These are phyloP conservation scores for Gossypium gossypioides DNA, from an alignment of 441 rosid genomes.

Conservation along the genomic window DNA sequence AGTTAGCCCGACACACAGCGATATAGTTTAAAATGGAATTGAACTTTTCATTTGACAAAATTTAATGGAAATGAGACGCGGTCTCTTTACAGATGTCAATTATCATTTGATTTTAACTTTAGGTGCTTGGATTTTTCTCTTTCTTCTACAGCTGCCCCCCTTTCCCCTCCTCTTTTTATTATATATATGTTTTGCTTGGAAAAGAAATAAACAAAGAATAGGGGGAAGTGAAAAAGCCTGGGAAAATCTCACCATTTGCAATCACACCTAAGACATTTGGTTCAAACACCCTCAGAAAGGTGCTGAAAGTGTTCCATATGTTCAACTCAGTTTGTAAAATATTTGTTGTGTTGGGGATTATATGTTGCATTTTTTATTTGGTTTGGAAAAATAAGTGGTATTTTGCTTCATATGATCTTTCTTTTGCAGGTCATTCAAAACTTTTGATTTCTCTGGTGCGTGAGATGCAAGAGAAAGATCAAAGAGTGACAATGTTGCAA, in stretches of 20 bases:
- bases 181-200: background rate
- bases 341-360: background rate
- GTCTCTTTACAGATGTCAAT: background rate
- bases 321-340: background rate
- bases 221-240: background rate
- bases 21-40: background rate
- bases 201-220: background rate
- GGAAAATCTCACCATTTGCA: background rate
- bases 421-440: constrained; percentile 52
- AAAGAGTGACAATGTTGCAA: constrained; percentile 78
- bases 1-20: background rate
- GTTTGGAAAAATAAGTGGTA: background rate
- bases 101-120: background rate
- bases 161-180: background rate
- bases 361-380: background rate
- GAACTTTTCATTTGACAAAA: background rate
- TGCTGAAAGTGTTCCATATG: background rate
- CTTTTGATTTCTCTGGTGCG: constrained; percentile 64
- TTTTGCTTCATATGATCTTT: constrained; percentile 1
- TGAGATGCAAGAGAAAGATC: constrained; percentile 59
- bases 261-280: background rate
- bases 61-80: background rate
- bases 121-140: background rate
- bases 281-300: too few relatives aligned
- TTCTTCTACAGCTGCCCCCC: background rate